Evolutionary conservation across 2,329 filamentous ascomycete genomes (phyloP).

Genomic region (Amphichorda felina): DNA sequence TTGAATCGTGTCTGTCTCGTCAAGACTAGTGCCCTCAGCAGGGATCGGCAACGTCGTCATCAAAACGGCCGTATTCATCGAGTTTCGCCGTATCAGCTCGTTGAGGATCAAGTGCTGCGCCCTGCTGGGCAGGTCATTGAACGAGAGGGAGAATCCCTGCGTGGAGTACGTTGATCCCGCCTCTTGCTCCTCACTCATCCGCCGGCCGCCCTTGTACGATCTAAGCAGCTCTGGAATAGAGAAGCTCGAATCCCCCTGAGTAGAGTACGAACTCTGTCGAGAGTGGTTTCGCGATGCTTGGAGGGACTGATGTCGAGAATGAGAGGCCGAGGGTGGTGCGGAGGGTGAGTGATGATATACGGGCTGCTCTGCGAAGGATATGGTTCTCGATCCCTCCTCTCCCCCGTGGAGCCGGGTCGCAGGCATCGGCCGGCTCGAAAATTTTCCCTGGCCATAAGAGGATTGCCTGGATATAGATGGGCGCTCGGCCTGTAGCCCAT

Average conservation of each 20-base stretch:
- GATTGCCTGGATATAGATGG: constrained; percentile 27
- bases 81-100: constrained; percentile 63
- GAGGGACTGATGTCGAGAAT: constrained; percentile 9
- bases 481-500: constrained; percentile 17
- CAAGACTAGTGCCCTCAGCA: constrained; percentile 60
- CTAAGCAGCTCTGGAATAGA: constrained; percentile 32
- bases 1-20: constrained; percentile 56
- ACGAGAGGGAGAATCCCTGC: constrained; percentile 58
- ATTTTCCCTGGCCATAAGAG: constrained; percentile 40
- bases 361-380: constrained; percentile 45
- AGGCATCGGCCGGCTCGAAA: constrained; percentile 51
- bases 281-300: constrained; percentile 20
- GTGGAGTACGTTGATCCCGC: constrained; percentile 38
- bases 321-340: constrained; percentile 7
- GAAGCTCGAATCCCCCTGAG: constrained; percentile 22
- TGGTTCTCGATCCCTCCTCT: constrained; percentile 41
- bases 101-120: constrained; percentile 82
- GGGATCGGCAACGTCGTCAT: constrained; percentile 79
- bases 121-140: constrained; percentile 76
- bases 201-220: constrained; percentile 20
- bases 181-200: constrained; percentile 8
- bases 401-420: constrained; percentile 46
- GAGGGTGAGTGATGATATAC: constrained; percentile 9
- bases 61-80: constrained; percentile 60
- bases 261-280: constrained; percentile 16